phyloP scores from a whole-genome alignment of 805 yeast species.

The Sugiyamaella americana region DNA sequence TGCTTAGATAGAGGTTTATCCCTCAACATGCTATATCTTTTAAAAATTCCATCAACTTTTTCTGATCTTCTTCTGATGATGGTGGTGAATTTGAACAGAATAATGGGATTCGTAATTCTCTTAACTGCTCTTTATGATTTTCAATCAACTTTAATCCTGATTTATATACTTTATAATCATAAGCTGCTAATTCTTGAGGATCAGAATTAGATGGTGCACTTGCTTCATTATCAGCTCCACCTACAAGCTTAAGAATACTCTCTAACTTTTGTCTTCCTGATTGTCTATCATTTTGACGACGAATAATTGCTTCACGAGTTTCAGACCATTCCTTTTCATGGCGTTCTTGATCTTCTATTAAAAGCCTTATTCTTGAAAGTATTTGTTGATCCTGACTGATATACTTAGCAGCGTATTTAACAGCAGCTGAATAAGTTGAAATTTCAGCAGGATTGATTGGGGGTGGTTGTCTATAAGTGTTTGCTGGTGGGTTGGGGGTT shows the following conservation, averaged over 20 bases:
- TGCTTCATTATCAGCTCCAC: no score
- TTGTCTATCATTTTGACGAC: conserved; percentile 9
- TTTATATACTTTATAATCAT: conserved; percentile 15
- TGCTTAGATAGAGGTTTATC: no score
- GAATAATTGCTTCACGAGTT: conserved; percentile 9
- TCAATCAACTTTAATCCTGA: conserved; percentile 6
- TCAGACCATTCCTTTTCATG: conserved; percentile 18
- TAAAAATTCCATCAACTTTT: conserved; percentile 17
- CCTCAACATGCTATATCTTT: conserved; percentile 14
- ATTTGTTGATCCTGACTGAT: conserved; percentile 12
- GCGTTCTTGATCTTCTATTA: conserved; percentile 18
- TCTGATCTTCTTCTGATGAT: conserved; percentile 12
- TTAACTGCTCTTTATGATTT: conserved; percentile 8
- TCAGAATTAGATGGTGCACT: neutral
- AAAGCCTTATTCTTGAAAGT: conserved; percentile 10
- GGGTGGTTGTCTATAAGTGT: neutral
- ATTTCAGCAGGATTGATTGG: conserved; percentile 14
- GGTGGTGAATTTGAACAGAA: conserved; percentile 12
- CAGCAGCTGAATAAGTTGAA: conserved; percentile 17
- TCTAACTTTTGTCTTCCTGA: conserved; percentile 11
- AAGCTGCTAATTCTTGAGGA: conserved; percentile 9
- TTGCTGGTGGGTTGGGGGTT: neutral
- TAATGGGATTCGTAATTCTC: conserved; percentile 18
- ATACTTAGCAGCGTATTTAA: conserved; percentile 18
- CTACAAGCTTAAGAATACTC: conserved; percentile 13